Conservation (phyloP, 371 early-diverging fungal species). For the Apophysomyces ossiformis region DNA sequence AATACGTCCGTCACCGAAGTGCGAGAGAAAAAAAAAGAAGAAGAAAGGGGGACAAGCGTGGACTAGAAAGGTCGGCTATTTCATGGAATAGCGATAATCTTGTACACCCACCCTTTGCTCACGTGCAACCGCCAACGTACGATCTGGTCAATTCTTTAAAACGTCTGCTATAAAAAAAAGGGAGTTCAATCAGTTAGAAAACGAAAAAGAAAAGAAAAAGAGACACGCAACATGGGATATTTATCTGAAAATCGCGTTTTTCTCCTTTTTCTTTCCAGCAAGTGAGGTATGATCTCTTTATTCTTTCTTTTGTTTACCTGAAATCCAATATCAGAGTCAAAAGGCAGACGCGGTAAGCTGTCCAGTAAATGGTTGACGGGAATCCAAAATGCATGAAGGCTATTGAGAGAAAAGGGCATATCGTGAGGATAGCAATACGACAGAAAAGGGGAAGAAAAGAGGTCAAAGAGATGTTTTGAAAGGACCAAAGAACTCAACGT, state of each 20-base stretch:
- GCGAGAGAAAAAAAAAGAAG: background rate
- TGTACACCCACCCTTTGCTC: constrained; percentile 6
- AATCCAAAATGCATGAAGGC: constrained; percentile 8
- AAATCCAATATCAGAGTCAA: background rate
- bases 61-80: background rate
- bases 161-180: no score
- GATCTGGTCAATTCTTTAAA: background rate
- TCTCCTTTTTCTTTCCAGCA: no score
- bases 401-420: background rate
- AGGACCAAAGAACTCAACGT: background rate
- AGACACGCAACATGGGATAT: no score
- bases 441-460: constrained; percentile 7
- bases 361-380: background rate
- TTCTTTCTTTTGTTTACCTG: constrained; percentile 4
- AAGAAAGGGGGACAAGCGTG: background rate
- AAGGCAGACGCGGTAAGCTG: background rate
- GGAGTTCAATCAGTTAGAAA: no score
- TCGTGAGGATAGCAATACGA: constrained; percentile 6
- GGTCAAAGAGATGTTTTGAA: background rate
- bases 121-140: constrained; percentile 5
- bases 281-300: no score
- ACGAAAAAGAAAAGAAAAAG: no score
- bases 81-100: background rate
- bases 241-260: no score
- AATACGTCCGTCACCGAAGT: background rate